Percentiles rank a stretch among this genome's conserved stretches.
Conservation (phyloP, 257 asterid genomes). For the Gentiana straminea region DNA sequence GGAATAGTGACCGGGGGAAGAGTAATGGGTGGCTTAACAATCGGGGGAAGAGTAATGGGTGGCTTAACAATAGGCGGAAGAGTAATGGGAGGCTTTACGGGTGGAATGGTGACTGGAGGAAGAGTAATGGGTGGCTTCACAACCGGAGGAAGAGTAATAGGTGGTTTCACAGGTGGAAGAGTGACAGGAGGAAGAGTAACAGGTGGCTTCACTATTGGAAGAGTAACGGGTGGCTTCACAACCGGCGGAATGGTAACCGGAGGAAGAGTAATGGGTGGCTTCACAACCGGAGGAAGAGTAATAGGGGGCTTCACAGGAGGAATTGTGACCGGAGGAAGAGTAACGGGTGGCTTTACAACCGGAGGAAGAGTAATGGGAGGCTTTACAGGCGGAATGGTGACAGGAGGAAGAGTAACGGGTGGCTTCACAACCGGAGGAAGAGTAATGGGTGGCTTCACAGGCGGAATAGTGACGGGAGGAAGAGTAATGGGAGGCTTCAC, state of each 20-base stretch:
- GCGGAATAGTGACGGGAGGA: constrained; percentile 12
- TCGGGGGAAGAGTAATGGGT: constrained; percentile 9
- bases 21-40: constrained; percentile 9
- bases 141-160: no score
- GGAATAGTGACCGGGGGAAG: constrained; percentile 16
- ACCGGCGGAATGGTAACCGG: constrained; percentile 10
- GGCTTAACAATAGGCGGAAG: constrained; percentile 16
- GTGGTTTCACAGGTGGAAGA: no score
- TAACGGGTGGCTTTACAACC: no score
- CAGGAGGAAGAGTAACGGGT: constrained; percentile 5
- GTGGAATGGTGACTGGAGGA: constrained; percentile 1
- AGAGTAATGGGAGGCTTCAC: not conserved
- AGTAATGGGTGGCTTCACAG: constrained; percentile 1
- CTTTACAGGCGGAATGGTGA: constrained; percentile 4
- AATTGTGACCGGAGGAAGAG: no score
- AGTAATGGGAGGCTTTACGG: not conserved
- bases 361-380: not conserved
- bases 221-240: constrained; percentile 9
- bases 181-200: not conserved
- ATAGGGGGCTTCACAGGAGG: no score
- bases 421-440: not conserved
- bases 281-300: no score
- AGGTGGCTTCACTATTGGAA: constrained; percentile 8
- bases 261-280: no score
- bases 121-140: no score